These are phyloP conservation scores for Cytospora paraplurivora DNA, from an alignment of 2,329 filamentous ascomycete species.

Conservation along the genomic window DNA sequence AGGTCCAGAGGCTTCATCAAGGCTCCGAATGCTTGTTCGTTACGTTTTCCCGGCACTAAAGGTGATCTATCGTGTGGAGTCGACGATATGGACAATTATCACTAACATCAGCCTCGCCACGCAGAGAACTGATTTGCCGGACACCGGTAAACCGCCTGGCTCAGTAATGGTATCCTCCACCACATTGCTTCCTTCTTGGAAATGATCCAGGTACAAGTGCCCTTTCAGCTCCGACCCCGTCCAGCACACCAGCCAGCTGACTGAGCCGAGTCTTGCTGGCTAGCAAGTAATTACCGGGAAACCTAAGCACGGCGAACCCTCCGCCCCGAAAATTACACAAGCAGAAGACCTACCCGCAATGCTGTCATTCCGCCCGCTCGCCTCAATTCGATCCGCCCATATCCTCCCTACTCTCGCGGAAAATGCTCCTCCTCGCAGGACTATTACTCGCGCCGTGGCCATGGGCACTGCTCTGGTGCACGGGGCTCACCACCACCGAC, in stretches of 20 bases:
- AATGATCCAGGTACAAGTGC: background rate
- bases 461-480: slow-evolving; percentile 22
- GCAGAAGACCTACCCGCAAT: too few relatives aligned
- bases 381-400: slow-evolving; percentile 33
- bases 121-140: too few relatives aligned
- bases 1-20: too few relatives aligned
- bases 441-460: slow-evolving; percentile 17
- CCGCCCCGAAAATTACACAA: too few relatives aligned
- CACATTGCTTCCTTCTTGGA: background rate
- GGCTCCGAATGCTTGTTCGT: too few relatives aligned
- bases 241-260: background rate
- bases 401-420: slow-evolving; percentile 46
- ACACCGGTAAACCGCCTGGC: background rate
- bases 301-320: too few relatives aligned
- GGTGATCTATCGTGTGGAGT: too few relatives aligned
- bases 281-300: background rate
- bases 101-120: too few relatives aligned
- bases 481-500: slow-evolving; percentile 19
- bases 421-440: slow-evolving; percentile 42
- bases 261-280: background rate
- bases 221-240: background rate
- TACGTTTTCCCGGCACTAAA: too few relatives aligned
- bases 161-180: background rate
- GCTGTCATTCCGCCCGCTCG: background rate
- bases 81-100: too few relatives aligned